Evolutionary conservation across 2,329 filamentous ascomycete genomes (phyloP).

Genomic region (Paracamarosporium sp.): DNA sequence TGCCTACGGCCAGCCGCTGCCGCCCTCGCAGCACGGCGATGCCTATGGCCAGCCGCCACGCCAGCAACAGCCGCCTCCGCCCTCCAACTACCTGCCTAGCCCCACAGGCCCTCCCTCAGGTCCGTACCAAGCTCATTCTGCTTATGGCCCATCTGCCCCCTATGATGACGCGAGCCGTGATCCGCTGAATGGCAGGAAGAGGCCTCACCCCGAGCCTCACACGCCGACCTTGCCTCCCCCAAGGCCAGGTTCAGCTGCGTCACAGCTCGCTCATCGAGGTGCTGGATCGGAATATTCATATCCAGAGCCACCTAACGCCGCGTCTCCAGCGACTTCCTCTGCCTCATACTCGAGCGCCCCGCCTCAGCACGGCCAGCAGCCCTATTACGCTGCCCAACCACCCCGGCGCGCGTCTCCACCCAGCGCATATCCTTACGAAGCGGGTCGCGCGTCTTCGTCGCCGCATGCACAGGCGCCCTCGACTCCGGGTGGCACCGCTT

Average conservation of each 20-base stretch:
- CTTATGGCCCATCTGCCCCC: conserved; percentile 37
- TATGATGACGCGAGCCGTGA: conserved; percentile 49
- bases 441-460: conserved; percentile 50
- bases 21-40: conserved; percentile 43
- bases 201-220: conserved; percentile 56
- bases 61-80: conserved; percentile 41
- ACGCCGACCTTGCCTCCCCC: conserved; percentile 58
- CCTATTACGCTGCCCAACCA: conserved; percentile 49
- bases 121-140: conserved; percentile 48
- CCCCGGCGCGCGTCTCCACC: conserved; percentile 51
- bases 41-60: conserved; percentile 46
- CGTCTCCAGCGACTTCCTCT: conserved; percentile 53
- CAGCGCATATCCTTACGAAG: conserved; percentile 51
- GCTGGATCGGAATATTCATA: conserved; percentile 49
- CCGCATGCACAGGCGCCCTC: conserved; percentile 49
- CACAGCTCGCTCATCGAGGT: conserved; percentile 47
- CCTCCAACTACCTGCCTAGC: conserved; percentile 52
- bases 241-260: conserved; percentile 51
- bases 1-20: conserved; percentile 59
- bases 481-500: conserved; percentile 41
- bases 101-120: conserved; percentile 51
- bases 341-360: conserved; percentile 48
- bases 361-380: conserved; percentile 40
- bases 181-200: conserved; percentile 52
- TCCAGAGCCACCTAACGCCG: conserved; percentile 52